phyloP scores from a whole-genome alignment of 805 yeast genomes.

The Yarrowia alimentaria region DNA sequence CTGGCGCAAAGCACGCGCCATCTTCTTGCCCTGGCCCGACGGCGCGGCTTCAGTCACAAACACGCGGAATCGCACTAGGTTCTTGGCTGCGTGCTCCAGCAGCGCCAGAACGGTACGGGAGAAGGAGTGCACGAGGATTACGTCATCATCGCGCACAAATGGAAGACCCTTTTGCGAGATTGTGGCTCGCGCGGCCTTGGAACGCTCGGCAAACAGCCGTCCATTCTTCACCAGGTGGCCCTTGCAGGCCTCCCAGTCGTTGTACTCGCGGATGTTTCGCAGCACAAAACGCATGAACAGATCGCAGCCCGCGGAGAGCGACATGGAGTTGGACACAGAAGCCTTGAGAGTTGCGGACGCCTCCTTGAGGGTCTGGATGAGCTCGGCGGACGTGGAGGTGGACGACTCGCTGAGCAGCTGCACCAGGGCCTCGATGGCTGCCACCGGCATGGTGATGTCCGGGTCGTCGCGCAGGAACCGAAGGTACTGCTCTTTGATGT shows the following conservation, averaged over 20 bases:
- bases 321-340: slow-evolving; percentile 85
- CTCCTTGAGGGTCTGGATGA: slow-evolving; percentile 73
- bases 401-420: slow-evolving; percentile 76
- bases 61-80: slow-evolving; percentile 79
- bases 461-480: slow-evolving; percentile 80
- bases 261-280: slow-evolving; percentile 75
- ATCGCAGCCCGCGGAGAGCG: slow-evolving; percentile 96
- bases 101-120: slow-evolving; percentile 86
- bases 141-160: slow-evolving; percentile 91
- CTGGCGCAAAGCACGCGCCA: slow-evolving; percentile 65
- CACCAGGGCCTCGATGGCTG: slow-evolving; percentile 93
- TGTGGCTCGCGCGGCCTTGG: slow-evolving; percentile 82
- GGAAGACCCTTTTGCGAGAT: slow-evolving; percentile 86
- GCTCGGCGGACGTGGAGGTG: slow-evolving; percentile 91
- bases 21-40: slow-evolving; percentile 65
- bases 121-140: slow-evolving; percentile 80
- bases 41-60: slow-evolving; percentile 93
- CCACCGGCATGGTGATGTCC: slow-evolving; percentile 99
- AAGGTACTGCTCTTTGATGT: slow-evolving; percentile 77
- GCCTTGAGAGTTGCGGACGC: slow-evolving; percentile 73
- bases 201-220: slow-evolving; percentile 83
- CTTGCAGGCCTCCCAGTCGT: slow-evolving; percentile 94
- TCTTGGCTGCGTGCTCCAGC: slow-evolving; percentile 71
- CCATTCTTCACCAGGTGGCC: slow-evolving; percentile 91
- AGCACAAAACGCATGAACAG: slow-evolving; percentile 90